Evolutionary conservation across 495 filamentous ascomycete genomes (phyloP).

Genomic region (Hypoxylon cercidicola): DNA sequence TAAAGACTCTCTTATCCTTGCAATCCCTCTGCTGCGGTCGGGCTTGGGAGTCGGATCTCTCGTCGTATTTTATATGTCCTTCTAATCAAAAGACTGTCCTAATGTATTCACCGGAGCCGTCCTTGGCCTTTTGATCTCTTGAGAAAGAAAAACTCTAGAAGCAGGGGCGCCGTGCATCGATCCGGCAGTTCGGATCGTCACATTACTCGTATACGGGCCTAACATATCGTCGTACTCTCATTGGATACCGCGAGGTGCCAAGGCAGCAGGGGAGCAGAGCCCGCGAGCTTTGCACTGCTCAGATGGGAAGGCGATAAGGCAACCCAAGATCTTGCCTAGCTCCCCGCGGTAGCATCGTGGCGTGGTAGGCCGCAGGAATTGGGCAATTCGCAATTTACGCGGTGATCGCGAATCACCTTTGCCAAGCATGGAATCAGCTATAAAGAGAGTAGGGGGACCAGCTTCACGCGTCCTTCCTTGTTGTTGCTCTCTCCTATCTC

Average conservation of each 20-base stretch:
- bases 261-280: conserved; percentile 29
- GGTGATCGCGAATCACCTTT: conserved; percentile 30
- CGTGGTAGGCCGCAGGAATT: conserved; percentile 15
- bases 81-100: too few species aligned
- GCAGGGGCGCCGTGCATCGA: conserved; percentile 11
- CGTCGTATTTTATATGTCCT: too few species aligned
- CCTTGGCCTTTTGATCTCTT: not conserved
- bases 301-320: conserved; percentile 34
- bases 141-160: not conserved
- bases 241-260: conserved; percentile 22
- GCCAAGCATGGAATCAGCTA: conserved; percentile 15
- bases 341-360: conserved; percentile 37
- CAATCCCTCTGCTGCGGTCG: too few species aligned
- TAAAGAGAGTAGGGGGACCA: conserved; percentile 7
- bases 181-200: conserved; percentile 35
- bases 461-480: not conserved
- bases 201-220: conserved; percentile 3
- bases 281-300: conserved; percentile 24
- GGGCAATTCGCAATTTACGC: conserved; percentile 34
- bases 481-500: conserved; percentile 8
- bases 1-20: too few species aligned
- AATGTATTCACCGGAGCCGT: too few species aligned
- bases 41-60: too few species aligned
- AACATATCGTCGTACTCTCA: conserved; percentile 16
- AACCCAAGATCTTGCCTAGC: conserved; percentile 20